Percentiles rank a stretch among this genome's conserved stretches.
phyloP scores from a whole-genome alignment of 257 asterid genomes.

The Rubia yunnanensis region DNA sequence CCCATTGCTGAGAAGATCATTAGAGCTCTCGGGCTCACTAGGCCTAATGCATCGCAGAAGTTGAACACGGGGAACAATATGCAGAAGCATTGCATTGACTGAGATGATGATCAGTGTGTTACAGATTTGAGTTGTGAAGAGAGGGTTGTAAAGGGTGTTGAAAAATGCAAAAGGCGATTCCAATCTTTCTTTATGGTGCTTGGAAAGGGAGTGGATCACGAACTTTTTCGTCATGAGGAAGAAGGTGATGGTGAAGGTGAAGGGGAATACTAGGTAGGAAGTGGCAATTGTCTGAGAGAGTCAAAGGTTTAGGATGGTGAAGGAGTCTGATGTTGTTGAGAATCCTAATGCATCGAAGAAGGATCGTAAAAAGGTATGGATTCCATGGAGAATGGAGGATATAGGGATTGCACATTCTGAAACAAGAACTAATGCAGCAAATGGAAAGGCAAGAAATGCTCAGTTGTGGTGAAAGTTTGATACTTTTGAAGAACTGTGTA shows the following conservation, averaged over 20 bases:
- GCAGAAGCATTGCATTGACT: conserved; percentile 59
- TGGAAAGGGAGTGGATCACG: conserved; percentile 24
- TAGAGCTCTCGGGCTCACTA: conserved; percentile 24
- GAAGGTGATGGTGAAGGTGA: conserved; percentile 50
- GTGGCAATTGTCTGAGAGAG: conserved; percentile 61
- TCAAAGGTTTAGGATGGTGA: conserved; percentile 44
- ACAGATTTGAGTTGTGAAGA: conserved; percentile 47
- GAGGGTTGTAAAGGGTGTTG: conserved; percentile 32
- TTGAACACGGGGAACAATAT: conserved; percentile 35
- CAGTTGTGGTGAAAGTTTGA: conserved; percentile 51
- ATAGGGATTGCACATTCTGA: conserved; percentile 40
- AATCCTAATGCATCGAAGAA: conserved; percentile 64
- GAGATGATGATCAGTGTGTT: conserved; percentile 40
- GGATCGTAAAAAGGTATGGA: conserved; percentile 39
- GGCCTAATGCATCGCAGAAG: conserved; percentile 20
- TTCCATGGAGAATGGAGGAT: conserved; percentile 26
- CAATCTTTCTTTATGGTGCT: conserved; percentile 2
- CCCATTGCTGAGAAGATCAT: conserved; percentile 45
- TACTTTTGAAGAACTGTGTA: conserved; percentile 51
- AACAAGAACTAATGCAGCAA: conserved; percentile 47
- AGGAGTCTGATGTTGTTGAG: conserved; percentile 51
- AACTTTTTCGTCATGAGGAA: conserved; percentile 59
- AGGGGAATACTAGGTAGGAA: conserved; percentile 43
- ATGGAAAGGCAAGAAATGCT: conserved; percentile 52
- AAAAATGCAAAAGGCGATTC: conserved; percentile 11